phyloP scores from a whole-genome alignment of 2,329 filamentous ascomycete species.

The Sporothrix variecibatus region DNA sequence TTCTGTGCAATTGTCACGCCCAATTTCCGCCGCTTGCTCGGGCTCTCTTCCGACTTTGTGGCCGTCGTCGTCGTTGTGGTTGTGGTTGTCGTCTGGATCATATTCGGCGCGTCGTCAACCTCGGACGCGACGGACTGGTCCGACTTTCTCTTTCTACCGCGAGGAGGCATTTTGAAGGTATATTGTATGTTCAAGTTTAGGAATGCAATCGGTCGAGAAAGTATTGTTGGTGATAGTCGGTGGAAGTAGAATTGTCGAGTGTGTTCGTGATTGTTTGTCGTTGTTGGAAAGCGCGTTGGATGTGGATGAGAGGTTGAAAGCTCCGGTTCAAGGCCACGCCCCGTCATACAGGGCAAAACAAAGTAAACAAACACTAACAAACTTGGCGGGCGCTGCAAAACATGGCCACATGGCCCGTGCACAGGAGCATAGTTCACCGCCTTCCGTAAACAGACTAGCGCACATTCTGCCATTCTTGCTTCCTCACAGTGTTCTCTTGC shows the following conservation, averaged over 20 bases:
- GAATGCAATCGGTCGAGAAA: background rate
- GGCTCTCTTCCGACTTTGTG: slow-evolving; percentile 53
- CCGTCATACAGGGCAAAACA: slow-evolving; percentile 17
- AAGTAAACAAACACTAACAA: slow-evolving; percentile 31
- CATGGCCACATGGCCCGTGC: slow-evolving; percentile 29
- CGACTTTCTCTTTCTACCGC: slow-evolving; percentile 51
- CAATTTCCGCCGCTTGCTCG: slow-evolving; percentile 61
- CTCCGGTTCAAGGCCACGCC: background rate
- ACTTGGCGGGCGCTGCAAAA: slow-evolving; percentile 14
- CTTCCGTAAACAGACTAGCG: slow-evolving; percentile 21
- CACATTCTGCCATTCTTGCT: slow-evolving; percentile 16
- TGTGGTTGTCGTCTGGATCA: slow-evolving; percentile 4
- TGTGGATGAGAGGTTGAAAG: background rate
- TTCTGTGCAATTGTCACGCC: slow-evolving; percentile 73
- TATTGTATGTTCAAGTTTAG: background rate
- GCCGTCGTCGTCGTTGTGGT: slow-evolving; percentile 32
- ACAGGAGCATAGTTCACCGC: slow-evolving; percentile 22
- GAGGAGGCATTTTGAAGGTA: slow-evolving; percentile 47
- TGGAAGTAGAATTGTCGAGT: background rate
- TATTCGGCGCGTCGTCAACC: slow-evolving; percentile 33
- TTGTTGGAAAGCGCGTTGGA: slow-evolving; percentile 12
- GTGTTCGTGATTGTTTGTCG: slow-evolving; percentile 7
- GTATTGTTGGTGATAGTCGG: background rate
- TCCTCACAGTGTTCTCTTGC: slow-evolving; percentile 1
- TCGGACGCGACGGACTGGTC: slow-evolving; percentile 39